A percentile compares a stretch with the other conserved stretches of the same genome.
phyloP scores from a whole-genome alignment of 495 filamentous ascomycete genomes.

The Annulohypoxylon nitens region DNA sequence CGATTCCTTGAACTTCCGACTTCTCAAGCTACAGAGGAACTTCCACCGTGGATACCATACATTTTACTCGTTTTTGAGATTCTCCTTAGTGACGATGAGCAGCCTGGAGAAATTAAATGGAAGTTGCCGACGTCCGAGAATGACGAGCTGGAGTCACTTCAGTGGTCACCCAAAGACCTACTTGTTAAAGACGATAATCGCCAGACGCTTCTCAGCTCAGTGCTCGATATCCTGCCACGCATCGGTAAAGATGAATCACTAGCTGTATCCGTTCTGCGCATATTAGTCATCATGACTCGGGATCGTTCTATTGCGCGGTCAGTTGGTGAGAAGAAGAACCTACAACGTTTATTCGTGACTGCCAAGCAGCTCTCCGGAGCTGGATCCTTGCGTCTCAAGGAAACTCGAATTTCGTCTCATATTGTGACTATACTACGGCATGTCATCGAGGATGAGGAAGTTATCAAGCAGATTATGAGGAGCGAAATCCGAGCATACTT shows the following conservation, averaged over 20 bases:
- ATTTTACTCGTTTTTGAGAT: conserved; percentile 92
- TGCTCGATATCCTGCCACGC: conserved; percentile 85
- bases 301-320: conserved; percentile 77
- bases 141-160: conserved; percentile 65
- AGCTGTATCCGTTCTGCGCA: conserved; percentile 83
- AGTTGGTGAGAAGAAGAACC: conserved; percentile 86
- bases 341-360: conserved; percentile 93
- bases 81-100: conserved; percentile 85
- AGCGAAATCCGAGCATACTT: conserved; percentile 81
- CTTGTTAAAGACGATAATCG: conserved; percentile 76
- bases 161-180: conserved; percentile 71
- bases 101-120: conserved; percentile 82
- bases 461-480: conserved; percentile 90
- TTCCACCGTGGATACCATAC: conserved; percentile 91
- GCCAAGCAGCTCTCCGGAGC: conserved; percentile 87
- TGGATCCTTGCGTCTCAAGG: conserved; percentile 79
- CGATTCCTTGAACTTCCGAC: conserved; percentile 82
- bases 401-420: conserved; percentile 64
- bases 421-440: conserved; percentile 92
- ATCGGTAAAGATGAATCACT: conserved; percentile 88
- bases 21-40: conserved; percentile 74
- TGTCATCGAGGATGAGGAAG: conserved; percentile 93
- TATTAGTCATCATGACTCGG: conserved; percentile 92
- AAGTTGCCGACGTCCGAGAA: conserved; percentile 70
- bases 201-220: conserved; percentile 74